Percentiles rank a stretch among this genome's conserved stretches.
Conservation (phyloP, 768 basidiomycete genomes). For the Suillus weaverae region DNA sequence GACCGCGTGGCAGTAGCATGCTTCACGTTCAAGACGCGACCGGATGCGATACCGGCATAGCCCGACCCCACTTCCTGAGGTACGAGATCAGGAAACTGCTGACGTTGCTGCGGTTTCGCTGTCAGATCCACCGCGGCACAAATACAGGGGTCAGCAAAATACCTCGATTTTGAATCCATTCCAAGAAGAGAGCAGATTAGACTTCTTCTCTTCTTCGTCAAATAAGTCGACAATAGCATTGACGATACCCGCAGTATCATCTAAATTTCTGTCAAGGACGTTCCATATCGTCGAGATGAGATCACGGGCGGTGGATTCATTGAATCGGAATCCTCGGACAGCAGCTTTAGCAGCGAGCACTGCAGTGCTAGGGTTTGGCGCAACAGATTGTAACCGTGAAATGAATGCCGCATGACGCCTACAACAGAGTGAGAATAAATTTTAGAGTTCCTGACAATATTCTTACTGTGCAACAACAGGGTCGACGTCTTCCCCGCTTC, state of each 20-base stretch:
- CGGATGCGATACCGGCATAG: constrained; percentile 79
- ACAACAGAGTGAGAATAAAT: constrained; percentile 5
- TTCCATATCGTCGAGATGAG: constrained; percentile 89
- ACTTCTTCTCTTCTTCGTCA: constrained; percentile 83
- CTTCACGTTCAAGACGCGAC: constrained; percentile 83
- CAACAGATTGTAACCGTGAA: constrained; percentile 57
- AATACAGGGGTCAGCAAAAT: neutral
- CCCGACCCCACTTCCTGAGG: constrained; percentile 59
- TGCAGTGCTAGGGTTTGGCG: constrained; percentile 57
- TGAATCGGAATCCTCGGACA: constrained; percentile 71
- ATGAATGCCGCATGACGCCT: constrained; percentile 73
- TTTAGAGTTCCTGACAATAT: constrained; percentile 1
- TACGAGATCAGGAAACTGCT: constrained; percentile 79
- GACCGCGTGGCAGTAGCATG: constrained; percentile 64
- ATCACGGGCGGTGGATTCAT: constrained; percentile 80
- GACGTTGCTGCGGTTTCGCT: constrained; percentile 60
- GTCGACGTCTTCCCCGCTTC: constrained; percentile 44
- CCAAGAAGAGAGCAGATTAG: constrained; percentile 73
- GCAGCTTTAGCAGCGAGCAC: constrained; percentile 69
- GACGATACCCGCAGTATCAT: constrained; percentile 73
- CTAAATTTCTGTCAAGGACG: constrained; percentile 63
- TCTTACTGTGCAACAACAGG: constrained; percentile 56
- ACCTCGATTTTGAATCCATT: constrained; percentile 86
- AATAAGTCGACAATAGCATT: constrained; percentile 74
- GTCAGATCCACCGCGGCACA: constrained; percentile 7